Evolutionary conservation across 495 filamentous ascomycete genomes (phyloP), one percentile per base, ranked within the genome.

Genomic region (Hypoxylon fragiforme): DNA sequence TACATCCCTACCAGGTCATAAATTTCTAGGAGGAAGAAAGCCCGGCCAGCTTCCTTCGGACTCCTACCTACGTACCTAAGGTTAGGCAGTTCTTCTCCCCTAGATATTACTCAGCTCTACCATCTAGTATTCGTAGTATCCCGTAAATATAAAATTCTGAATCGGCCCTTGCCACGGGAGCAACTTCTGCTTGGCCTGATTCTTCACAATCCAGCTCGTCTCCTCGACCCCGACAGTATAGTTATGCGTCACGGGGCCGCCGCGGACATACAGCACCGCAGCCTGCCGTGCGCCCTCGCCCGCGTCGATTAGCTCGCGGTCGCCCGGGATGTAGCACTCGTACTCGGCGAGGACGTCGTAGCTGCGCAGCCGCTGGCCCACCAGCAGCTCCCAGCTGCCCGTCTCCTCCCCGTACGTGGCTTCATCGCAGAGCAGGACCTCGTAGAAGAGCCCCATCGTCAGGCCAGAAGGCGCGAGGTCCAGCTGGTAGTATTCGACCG

Each of bases 381-480:
- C 26, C 7, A 54, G 50, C 28, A 63, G 28, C 16, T 58, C 49
- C 60, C 60, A 65, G 42, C 63, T 59, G 1, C 54, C 59, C 1
- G 59, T 65, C 24, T 65, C 50, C 8, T 7, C 30, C 18, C 63
- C 54, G 47, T 53, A 63, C 4, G 60, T 58, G 6, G 59, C 54
- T 38, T 55, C 52, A 22, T 65, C 63, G 45, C 42, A 65, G 15
- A 65, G 51, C 35, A 65, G 39, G 15, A 60, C 37, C 11, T 65
- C 59, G 21, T 60, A 63, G 24, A 65, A 48, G 8, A 56, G 50
- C 2, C 59, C 63, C 63, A 65, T 65, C 5, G 54, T 63, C 37
- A 65, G 16, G 12, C 63, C 63, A 2, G 63, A 44, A 0, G 50
- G 28, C 3, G 50, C 50, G 6, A 65, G 18, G 22, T 65, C 63